Percentiles rank a stretch among this genome's conserved stretches.
Evolutionary conservation across 805 yeast genomes (phyloP).

Genomic region (Spathaspora sp.): DNA sequence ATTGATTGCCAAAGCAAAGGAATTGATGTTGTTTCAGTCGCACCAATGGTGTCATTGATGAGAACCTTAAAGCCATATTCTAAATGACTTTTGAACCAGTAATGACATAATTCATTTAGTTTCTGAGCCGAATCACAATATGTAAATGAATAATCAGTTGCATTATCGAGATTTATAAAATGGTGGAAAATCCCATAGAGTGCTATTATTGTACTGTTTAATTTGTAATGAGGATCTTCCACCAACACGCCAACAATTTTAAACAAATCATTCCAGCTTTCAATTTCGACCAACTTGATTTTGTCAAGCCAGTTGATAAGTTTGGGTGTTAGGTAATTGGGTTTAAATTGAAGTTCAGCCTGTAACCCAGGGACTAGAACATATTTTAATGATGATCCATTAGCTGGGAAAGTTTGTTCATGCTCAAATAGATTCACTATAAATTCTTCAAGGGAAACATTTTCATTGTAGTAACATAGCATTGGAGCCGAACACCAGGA

Average conservation of each 20-base stretch:
- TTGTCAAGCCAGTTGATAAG: conserved; percentile 1
- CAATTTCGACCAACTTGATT: conserved; percentile 6
- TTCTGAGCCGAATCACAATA: background rate
- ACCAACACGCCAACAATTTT: background rate
- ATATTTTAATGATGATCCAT: background rate
- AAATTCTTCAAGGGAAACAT: conserved; percentile 8
- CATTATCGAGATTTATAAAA: conserved; percentile 4
- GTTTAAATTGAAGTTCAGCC: background rate
- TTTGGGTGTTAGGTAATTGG: background rate
- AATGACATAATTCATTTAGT: conserved; percentile 4
- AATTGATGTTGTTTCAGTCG: background rate
- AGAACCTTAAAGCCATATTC: background rate
- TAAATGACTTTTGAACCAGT: background rate
- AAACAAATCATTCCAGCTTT: conserved; percentile 7
- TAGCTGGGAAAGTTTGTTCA: background rate
- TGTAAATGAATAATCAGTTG: background rate
- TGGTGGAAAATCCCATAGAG: conserved; percentile 6
- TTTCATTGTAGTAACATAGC: conserved; percentile 8
- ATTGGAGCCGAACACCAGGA: background rate
- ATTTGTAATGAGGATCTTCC: background rate
- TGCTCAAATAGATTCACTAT: background rate
- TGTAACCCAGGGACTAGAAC: background rate
- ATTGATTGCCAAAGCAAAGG: conserved; percentile 2
- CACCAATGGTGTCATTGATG: conserved; percentile 4
- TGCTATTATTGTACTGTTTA: conserved; percentile 1